phyloP scores from a whole-genome alignment of 129 eudicot genomes.

The Flaveria brownii region DNA sequence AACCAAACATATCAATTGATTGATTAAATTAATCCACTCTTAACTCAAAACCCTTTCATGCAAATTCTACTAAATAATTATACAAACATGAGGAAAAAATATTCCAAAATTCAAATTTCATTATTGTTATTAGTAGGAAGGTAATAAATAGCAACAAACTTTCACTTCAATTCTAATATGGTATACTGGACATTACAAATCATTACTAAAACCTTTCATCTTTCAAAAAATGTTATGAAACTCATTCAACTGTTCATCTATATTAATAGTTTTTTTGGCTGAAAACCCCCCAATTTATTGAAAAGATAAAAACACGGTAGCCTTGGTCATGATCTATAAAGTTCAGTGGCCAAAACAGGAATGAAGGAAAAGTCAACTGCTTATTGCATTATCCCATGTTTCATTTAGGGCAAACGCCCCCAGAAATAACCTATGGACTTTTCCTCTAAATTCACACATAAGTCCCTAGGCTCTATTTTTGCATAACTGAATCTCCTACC shows the following conservation, averaged over 20 bases:
- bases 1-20: constrained; percentile 2
- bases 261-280: neutral
- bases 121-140: neutral
- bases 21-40: neutral
- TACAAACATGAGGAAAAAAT: neutral
- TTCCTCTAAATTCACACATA: neutral
- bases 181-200: neutral
- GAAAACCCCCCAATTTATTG: too few species aligned
- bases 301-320: neutral
- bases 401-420: neutral
- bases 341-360: neutral
- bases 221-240: neutral
- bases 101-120: neutral
- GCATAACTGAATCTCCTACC: neutral
- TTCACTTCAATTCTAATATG: constrained; percentile 3
- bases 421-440: neutral
- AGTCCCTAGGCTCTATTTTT: neutral
- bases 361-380: neutral
- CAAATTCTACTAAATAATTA: neutral
- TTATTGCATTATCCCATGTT: neutral
- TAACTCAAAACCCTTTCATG: neutral
- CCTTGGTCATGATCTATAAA: neutral
- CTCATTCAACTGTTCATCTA: neutral
- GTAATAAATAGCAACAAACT: neutral
- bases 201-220: neutral